Conservation (phyloP, 768 basidiomycete genomes). For the Boletus pseudo-olivaceus region DNA sequence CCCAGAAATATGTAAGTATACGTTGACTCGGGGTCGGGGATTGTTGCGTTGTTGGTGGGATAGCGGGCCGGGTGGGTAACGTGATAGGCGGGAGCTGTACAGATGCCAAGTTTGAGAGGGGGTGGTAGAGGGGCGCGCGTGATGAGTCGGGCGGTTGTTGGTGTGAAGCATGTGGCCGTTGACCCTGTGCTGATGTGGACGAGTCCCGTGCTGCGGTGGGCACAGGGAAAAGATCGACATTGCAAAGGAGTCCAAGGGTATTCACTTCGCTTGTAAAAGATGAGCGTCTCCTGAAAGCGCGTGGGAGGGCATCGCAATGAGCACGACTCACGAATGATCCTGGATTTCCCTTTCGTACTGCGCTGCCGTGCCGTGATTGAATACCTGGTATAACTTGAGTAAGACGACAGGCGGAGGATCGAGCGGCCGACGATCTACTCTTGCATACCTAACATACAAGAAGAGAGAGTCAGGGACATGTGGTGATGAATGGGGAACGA, state of each 20-base stretch:
- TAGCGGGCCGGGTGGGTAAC: constrained; percentile 10
- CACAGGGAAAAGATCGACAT: constrained; percentile 73
- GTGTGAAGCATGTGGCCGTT: constrained; percentile 11
- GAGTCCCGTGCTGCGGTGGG: constrained; percentile 23
- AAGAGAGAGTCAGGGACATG: constrained; percentile 2
- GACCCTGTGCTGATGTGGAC: constrained; percentile 1
- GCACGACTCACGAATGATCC: constrained; percentile 43
- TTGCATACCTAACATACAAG: constrained; percentile 44
- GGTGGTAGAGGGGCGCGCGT: constrained; percentile 14
- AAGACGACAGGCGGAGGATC: constrained; percentile 63
- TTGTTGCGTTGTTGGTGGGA: constrained; percentile 3
- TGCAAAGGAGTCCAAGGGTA: constrained; percentile 67
- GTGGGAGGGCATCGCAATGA: not conserved
- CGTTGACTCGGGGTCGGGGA: constrained; percentile 26
- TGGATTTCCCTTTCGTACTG: constrained; percentile 48
- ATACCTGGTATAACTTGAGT: constrained; percentile 49
- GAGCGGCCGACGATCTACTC: constrained; percentile 61
- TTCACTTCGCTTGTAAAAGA: constrained; percentile 49
- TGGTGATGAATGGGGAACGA: not conserved
- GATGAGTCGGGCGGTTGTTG: constrained; percentile 4
- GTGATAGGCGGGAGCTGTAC: constrained; percentile 24
- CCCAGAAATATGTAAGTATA: constrained; percentile 41
- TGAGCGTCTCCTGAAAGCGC: constrained; percentile 1
- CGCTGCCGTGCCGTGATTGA: constrained; percentile 36
- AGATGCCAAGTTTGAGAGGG: constrained; percentile 9